Evolutionary conservation across 768 basidiomycete species (phyloP), one percentile per base, ranked within the genome.

Genomic region (Phylloporus sp.): DNA sequence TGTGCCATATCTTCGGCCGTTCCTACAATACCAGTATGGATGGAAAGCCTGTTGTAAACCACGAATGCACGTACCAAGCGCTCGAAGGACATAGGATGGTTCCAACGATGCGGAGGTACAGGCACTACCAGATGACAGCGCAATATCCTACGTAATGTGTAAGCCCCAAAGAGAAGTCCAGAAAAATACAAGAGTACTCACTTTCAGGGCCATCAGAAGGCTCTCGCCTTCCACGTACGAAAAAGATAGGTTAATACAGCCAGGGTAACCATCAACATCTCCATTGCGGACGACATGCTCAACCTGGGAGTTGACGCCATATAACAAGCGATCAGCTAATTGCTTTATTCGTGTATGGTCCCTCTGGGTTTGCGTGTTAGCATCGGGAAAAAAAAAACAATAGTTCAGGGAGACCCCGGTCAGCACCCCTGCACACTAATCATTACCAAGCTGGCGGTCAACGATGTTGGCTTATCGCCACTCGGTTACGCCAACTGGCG

Each of bases 1-100:
- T 99, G 97, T 0, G 97, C 97, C 94, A 97, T 97, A 63, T 98
- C 97, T 67, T 99, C 97, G 24, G 94, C 93, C 31, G 95, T 92
- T 59, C 91, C 90, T 86, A 35, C 52, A 54, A 39, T 20, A 45
- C 16, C 35, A 34, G 26, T 9, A 43, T 47, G 13, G 24, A 16
- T 12, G 31, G 13, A 47, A 23, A 43, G 34, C 5, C 56, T 26
- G 28, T 35, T 27, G 6, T 22, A 24, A 15, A 23, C 15, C 3
- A 26, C 5, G n/a, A 35, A 53, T 76, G 48, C 40, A 43, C 63
- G 23, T 63, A 85, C 92, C 94, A 40, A 99, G 80, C 4, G 97
- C 97, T 46, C 97, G 86, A 29, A 99, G 82, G 5, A 99, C 97
- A 67, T 99, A 99, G 22, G 95, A 97, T 8, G 97, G 97, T 69